Conservation (phyloP, 1,284 basidiomycete genomes). For the Coriolopsis trogii region DNA sequence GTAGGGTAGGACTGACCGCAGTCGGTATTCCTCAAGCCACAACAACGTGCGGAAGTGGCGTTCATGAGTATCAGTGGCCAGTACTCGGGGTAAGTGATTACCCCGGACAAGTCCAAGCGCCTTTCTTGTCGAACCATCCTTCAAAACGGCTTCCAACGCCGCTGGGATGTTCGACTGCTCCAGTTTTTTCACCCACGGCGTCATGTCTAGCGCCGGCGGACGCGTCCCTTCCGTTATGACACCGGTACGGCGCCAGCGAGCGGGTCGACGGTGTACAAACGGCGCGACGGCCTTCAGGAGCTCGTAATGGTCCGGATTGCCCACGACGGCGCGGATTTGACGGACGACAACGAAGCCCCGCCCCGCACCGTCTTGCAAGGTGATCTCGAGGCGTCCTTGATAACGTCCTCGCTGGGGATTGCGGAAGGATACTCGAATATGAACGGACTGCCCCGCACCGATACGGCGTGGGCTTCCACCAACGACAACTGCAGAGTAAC, state of each 20-base stretch:
- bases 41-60: slow-evolving; percentile 53
- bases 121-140: slow-evolving; percentile 6
- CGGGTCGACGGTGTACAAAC: slow-evolving; percentile 24
- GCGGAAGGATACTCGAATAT: slow-evolving; percentile 5
- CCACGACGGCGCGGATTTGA: slow-evolving; percentile 29
- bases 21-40: slow-evolving; percentile 60
- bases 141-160: slow-evolving; percentile 14
- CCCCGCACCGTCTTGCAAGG: slow-evolving; percentile 9
- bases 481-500: not conserved
- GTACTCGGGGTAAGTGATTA: slow-evolving; percentile 41
- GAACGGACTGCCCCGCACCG: not conserved
- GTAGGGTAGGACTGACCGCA: slow-evolving; percentile 46
- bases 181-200: slow-evolving; percentile 20
- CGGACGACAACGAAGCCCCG: slow-evolving; percentile 32
- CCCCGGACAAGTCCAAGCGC: slow-evolving; percentile 11
- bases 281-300: slow-evolving; percentile 30
- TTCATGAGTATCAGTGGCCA: slow-evolving; percentile 46
- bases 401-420: slow-evolving; percentile 13
- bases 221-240: slow-evolving; percentile 7
- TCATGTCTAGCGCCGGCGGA: slow-evolving; percentile 11
- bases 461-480: not conserved
- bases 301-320: slow-evolving; percentile 29
- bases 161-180: slow-evolving; percentile 5
- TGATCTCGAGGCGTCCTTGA: slow-evolving; percentile 22
- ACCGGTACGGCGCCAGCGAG: slow-evolving; percentile 9